Evolutionary conservation across 148 eudicot species (phyloP), one percentile per base, ranked within the genome.

Genomic region (Rhododendron vialii): DNA sequence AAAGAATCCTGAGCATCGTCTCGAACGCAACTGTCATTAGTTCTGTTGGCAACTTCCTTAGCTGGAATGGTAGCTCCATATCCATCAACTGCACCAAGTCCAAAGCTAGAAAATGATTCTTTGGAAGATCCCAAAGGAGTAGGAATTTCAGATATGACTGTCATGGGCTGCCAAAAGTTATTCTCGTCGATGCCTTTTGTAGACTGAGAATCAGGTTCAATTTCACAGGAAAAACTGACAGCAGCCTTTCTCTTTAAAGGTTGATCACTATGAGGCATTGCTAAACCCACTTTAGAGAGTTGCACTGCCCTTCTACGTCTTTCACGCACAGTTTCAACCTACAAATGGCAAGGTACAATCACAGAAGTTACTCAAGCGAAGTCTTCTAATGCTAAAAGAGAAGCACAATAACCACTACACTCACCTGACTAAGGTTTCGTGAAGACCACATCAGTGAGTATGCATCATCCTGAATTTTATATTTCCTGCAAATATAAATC

Each of bases 351-450:
- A 9, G 78, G 53, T 43, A 65, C 51, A 83, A 9, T 26, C 24
- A 50, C 6, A 83, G 63, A 83, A 74, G 53, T 33, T 73, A 36
- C 12, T 14, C 11, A 3, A 7, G 55, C 17, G 28, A 63, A 1
- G 17, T 9, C 13, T 83, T 57, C 17, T 78, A 22, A 24, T 73
- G 59, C 30, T 48, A 20, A 73, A 63, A 30, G 41, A 86, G 67
- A n/a, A 80, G 35, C 53, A 43, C 36, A 43, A 77, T 63, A 47
- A 84, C 33, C 10, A 22, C 20, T 51, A 86, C 35, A 79, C 90
- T 77, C 71, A 93, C 99, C 95, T 97, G 98, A 65, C 99, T 94
- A 85, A 97, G 90, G 78, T 91, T 95, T 86, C 92, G 85, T 35
- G 99, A 95, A 47, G 98, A 94, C 88, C 81, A 87, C 91, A 94